phyloP scores from a whole-genome alignment of 2,329 filamentous ascomycete genomes.

The Proliferodiscus dingleyae region DNA sequence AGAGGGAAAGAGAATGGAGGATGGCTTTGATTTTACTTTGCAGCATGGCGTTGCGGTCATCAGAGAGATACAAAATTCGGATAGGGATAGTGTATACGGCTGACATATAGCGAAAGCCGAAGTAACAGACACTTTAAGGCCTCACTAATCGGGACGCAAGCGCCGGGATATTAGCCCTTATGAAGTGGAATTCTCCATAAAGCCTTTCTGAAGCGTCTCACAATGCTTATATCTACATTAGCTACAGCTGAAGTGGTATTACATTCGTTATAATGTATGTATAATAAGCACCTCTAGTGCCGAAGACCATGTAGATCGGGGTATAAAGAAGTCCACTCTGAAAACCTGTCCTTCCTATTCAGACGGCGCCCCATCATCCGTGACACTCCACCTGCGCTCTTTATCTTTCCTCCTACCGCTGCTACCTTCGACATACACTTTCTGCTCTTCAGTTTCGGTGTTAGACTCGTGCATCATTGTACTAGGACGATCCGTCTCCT shows the following conservation, averaged over 20 bases:
- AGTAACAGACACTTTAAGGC: too few relatives aligned
- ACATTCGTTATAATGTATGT: not conserved
- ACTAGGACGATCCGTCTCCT: not conserved
- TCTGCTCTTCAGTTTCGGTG: constrained; percentile 10
- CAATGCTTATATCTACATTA: too few relatives aligned
- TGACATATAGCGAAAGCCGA: too few relatives aligned
- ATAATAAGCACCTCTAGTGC: not conserved
- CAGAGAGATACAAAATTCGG: not conserved
- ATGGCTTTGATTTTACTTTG: not conserved
- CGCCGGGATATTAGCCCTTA: too few relatives aligned
- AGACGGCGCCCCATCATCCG: constrained; percentile 23
- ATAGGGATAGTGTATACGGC: not conserved
- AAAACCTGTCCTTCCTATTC: constrained; percentile 10
- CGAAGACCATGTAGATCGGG: not conserved
- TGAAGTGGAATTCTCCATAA: too few relatives aligned
- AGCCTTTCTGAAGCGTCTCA: too few relatives aligned
- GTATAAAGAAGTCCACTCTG: not conserved
- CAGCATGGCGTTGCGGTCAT: not conserved
- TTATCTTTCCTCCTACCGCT: constrained; percentile 12
- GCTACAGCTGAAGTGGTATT: too few relatives aligned
- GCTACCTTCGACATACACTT: constrained; percentile 7
- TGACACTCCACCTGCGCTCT: constrained; percentile 29
- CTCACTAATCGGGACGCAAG: too few relatives aligned
- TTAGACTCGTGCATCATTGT: not conserved
- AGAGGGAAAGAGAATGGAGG: not conserved